Evolutionary conservation across 192 early-diverging fungal genomes (phyloP).

Genomic region (Backusella westeae): DNA sequence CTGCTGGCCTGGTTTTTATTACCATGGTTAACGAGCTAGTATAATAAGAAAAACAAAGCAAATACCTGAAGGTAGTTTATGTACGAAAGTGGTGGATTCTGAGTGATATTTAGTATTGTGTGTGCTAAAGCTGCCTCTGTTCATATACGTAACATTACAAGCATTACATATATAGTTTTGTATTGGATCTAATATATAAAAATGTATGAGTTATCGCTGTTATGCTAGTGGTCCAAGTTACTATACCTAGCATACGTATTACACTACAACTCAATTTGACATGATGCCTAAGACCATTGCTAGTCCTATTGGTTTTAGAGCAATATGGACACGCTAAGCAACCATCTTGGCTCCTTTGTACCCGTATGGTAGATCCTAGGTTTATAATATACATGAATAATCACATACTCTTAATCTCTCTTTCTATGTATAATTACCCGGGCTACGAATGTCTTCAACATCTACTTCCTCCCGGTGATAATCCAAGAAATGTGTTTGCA

Average conservation of each 20-base stretch:
- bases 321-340: background rate
- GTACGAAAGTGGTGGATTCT: background rate
- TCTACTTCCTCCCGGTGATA: background rate
- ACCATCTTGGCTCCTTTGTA: background rate
- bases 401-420: background rate
- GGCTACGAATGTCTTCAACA: background rate
- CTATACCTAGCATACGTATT: background rate
- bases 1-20: background rate
- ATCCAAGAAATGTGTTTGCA: background rate
- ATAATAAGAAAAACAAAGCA: background rate
- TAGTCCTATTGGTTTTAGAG: background rate
- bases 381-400: background rate
- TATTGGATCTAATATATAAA: background rate
- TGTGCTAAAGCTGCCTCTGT: background rate
- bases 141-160: background rate
- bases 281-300: background rate
- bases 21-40: background rate
- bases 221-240: background rate
- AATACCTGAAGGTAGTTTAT: background rate
- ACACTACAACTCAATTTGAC: background rate
- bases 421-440: background rate
- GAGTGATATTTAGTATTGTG: background rate
- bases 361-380: background rate
- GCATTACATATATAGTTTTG: background rate
- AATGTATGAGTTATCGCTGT: no score